Evolutionary conservation across 169 alveolate species (phyloP), one percentile per base, ranked within the genome.

Genomic region (Fabrea salina): DNA sequence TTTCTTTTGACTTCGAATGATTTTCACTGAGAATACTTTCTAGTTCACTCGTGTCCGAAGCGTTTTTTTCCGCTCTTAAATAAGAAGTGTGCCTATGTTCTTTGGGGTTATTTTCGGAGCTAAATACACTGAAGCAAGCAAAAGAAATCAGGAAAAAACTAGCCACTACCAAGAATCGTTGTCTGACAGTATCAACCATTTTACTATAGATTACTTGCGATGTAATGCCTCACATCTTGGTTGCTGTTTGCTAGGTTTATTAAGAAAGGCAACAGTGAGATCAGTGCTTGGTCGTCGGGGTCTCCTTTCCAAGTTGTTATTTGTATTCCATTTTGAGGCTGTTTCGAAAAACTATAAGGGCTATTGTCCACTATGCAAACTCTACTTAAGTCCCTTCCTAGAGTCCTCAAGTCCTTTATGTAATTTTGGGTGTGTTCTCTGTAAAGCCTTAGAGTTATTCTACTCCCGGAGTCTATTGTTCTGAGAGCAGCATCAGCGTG

Each of bases 291-390:
- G 67, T 92, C 96, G 37, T 82, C 80, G 50, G 76, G 58, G 54
- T 95, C 98, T 54, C 89, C 90, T 75, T 84, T 88, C 97, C 98
- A 94, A 50, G 94, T 82, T 81, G 86, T 80, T 33, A 92, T 94
- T 53, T 83, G 84, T 33, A 92, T 87, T n/a, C 97, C 97, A 50
- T 94, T 91, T 49, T 86, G 91, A 19, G 95, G 95, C 68, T 94
- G 85, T 47, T 56, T 39, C 68, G 82, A 72, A 77, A 94, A 94
- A 67, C 90, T 91, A 43, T 94, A 95, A 50, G 94, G 89, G 39
- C 90, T 86, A 83, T 94, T 94, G 86, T 94, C 98, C 35, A 94
- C 88, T 27, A 94, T 94, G 1, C 91, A 68, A 35, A 86, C 90
- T 72, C 82, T 83, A 25, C 79, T 84, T 27, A 94, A 66, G 72